Evolutionary conservation across 495 filamentous ascomycete genomes (phyloP).

Genomic region (Hyaloscypha bicolor): DNA sequence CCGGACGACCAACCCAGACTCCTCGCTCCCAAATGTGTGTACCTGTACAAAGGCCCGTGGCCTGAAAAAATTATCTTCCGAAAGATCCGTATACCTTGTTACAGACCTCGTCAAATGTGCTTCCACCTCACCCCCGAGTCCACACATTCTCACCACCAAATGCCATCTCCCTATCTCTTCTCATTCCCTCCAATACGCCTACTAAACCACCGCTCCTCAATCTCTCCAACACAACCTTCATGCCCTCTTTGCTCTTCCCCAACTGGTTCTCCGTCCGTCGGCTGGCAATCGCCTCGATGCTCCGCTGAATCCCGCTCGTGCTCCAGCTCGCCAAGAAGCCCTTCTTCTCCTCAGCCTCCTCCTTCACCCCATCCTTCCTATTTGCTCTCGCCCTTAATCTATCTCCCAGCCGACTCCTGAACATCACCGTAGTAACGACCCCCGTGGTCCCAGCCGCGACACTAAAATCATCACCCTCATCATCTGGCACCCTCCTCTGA

Average conservation of each 20-base stretch:
- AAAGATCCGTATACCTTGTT: background rate
- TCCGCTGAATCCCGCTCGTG: constrained; percentile 78
- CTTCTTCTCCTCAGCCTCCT: constrained; percentile 58
- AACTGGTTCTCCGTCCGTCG: constrained; percentile 82
- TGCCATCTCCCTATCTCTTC: constrained; percentile 60
- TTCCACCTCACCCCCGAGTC: constrained; percentile 11
- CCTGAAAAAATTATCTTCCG: constrained; percentile 4
- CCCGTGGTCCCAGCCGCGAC: constrained; percentile 64
- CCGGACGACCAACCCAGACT: constrained; percentile 26
- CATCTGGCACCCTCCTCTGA: constrained; percentile 30
- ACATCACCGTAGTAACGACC: constrained; percentile 82
- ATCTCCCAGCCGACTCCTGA: constrained; percentile 79
- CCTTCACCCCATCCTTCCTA: constrained; percentile 29
- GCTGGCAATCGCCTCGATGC: constrained; percentile 86
- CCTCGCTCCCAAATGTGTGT: constrained; percentile 28
- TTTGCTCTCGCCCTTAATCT: constrained; percentile 55
- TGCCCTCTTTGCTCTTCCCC: constrained; percentile 87
- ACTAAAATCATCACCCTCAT: constrained; percentile 32
- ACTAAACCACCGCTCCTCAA: constrained; percentile 81
- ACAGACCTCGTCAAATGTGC: background rate
- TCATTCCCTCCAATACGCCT: constrained; percentile 82
- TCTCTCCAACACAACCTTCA: constrained; percentile 91
- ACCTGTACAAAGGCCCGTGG: constrained; percentile 18
- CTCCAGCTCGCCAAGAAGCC: constrained; percentile 75
- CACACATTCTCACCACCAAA: constrained; percentile 48